Evolutionary conservation across 2,329 filamentous ascomycete species (phyloP).

Genomic region (Xylaria sp.): DNA sequence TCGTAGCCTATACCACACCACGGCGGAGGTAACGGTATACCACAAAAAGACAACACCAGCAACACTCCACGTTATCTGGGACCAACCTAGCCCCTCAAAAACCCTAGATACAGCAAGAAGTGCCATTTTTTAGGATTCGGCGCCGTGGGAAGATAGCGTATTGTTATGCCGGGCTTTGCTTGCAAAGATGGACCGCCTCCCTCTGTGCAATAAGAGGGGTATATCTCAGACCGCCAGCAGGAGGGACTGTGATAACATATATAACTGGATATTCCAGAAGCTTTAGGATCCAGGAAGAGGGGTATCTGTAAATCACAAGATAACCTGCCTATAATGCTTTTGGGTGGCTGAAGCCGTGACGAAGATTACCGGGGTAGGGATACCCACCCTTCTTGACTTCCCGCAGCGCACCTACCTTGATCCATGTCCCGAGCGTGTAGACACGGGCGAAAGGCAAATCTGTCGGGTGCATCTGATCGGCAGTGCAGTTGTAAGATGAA

Average conservation of each 20-base stretch:
- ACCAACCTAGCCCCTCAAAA: not conserved
- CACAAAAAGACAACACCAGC: constrained; percentile 22
- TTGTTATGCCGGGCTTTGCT: not conserved
- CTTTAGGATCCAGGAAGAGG: not conserved
- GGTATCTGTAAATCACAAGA: not conserved
- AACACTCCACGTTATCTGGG: not conserved
- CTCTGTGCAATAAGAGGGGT: not conserved
- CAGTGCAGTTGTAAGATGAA: not conserved
- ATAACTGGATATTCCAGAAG: not conserved
- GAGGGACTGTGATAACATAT: not conserved
- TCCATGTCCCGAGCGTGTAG: not conserved
- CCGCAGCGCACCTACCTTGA: not conserved
- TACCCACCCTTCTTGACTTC: not conserved
- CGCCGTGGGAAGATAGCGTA: too few relatives aligned
- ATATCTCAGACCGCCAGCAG: not conserved
- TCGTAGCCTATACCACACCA: constrained; percentile 44
- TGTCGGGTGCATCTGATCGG: not conserved
- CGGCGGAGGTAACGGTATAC: constrained; percentile 32
- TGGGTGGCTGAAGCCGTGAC: not conserved
- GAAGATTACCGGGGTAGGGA: not conserved
- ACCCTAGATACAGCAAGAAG: not conserved
- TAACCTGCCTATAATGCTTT: not conserved
- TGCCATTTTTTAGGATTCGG: not conserved
- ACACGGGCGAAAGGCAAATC: not conserved
- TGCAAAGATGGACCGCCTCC: not conserved